Evolutionary conservation across 1,284 basidiomycete genomes (phyloP), one percentile per base, ranked within the genome.

Genomic region (Puccinia coronata): DNA sequence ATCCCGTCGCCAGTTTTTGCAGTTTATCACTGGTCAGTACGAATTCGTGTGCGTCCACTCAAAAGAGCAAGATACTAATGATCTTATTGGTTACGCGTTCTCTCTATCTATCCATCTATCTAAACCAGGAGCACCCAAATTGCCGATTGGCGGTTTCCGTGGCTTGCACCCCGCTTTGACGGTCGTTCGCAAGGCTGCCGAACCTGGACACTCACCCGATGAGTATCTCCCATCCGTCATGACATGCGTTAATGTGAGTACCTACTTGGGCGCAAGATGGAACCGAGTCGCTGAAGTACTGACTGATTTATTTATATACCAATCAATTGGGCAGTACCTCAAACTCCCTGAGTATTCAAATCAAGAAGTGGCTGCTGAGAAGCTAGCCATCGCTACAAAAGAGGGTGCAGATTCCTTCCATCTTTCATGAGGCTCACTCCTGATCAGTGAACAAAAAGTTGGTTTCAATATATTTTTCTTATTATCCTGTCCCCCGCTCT

Each of bases 191-290:
- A 98, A 99, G 86, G 94, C 94, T 25, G 95, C 96, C 84, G 97
- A 98, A 86, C 88, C 93, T 4, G 93, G 94, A 12, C 89, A 95
- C 83, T 91, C 91, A 23, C 93, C 96, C 0, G 95, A 99, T 86
- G 94, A 97, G 86, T 97, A 97, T 86, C 88, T 99, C 55, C 96
- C 96, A 0, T 96, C 94, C 85, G 96, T 98, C 65, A 98, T 98
- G 96, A 98, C 96, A 14, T 99, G 96, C 86, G 96, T 96, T 83
- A 97, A 98, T 87, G 86, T 87, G 43, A 83, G 86, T 83, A 20
- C 20, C 16, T 36, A 41, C 28, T 23, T 34, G 41, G 34, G 23
- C 2, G 47, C 14, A 8, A n/a, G n/a, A n/a, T 47, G 28, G 6
- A 14, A 12, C 8, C 18, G 28, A 20, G n/a, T 34, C 47, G 1